Base-by-base conservation (phyloP, 257 asterid species). In the Solanum commersonii region DNA sequence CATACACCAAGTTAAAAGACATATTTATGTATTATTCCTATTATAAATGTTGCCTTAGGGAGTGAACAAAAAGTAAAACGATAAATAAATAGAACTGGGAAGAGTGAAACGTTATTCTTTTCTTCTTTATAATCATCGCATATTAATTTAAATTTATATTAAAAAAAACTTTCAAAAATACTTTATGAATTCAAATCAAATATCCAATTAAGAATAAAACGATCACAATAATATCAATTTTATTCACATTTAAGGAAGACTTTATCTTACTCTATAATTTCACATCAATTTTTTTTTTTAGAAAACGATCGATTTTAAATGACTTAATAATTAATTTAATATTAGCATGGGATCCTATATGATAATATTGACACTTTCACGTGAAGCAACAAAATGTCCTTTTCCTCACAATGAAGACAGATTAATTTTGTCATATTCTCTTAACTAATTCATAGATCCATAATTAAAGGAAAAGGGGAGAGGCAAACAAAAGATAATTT, bases 111-210 rank as follows among this genome's bases (percentile, higher is more conserved):
- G 0, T 4, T 46, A 13, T 46, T 46, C 56, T 46, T 46, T 46
- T 46, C 56, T 0, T 46, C 56, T 46, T 46, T 46, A 46, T 4
- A 44, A 44, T n/a, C n/a, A 44, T 44, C 18, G 2, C 18, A 0
- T 46, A 13, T 46, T 46, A 46, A 46, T 46, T 46, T 13, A 4
- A 13, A 44, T 44, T 44, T 44, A 0, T 44, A 44, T 44, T 44
- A 0, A 2, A 4, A 15, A 68, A 70, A 8, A 0, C 0, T 31
- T n/a, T n/a, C n/a, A n/a, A n/a, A n/a, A n/a, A n/a, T n/a, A n/a
- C n/a, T n/a, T n/a, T 5, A 20, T 18, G 1, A 72, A 11, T 0
- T 18, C 5, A 0, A 72, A 73, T 27, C 5, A 76, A 0, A 38
- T 1, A 38, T 37, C 34, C 44, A 23, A 38, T 37, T 76, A 76